phyloP scores from a whole-genome alignment of 495 filamentous ascomycete species.

The Hypomontagnella monticulosa region DNA sequence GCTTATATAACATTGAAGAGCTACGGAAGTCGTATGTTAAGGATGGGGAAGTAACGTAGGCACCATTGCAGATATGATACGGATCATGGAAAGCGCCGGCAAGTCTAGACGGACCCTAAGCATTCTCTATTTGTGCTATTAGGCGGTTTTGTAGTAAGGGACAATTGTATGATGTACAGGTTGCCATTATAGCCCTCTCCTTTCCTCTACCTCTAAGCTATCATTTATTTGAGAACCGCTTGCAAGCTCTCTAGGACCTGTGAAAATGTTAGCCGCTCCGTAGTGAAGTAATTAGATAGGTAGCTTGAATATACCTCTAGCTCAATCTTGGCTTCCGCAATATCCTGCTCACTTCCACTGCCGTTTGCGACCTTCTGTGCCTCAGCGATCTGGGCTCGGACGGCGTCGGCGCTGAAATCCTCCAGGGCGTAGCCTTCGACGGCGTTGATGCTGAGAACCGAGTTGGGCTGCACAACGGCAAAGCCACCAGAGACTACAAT shows the following conservation, averaged over 20 bases:
- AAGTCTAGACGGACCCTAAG: conserved; percentile 15
- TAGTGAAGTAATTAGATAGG: background rate
- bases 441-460: conserved; percentile 95
- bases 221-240: conserved; percentile 73
- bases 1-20: conserved; percentile 9
- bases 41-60: conserved; percentile 9
- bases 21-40: conserved; percentile 21
- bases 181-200: conserved; percentile 33
- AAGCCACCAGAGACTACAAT: conserved; percentile 91
- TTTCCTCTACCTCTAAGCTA: conserved; percentile 20
- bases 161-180: conserved; percentile 47
- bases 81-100: conserved; percentile 7
- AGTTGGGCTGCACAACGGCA: conserved; percentile 95
- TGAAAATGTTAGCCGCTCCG: conserved; percentile 32
- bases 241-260: conserved; percentile 80
- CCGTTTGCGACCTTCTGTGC: conserved; percentile 94
- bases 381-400: conserved; percentile 84
- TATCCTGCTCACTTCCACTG: conserved; percentile 93
- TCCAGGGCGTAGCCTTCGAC: conserved; percentile 94
- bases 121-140: conserved; percentile 41
- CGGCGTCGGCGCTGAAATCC: conserved; percentile 90
- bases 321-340: conserved; percentile 98
- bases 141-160: conserved; percentile 32
- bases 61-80: conserved; percentile 1
- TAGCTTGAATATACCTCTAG: conserved; percentile 76